Base-by-base conservation (phyloP, 345 rosid species). In the Salix viminalis region DNA sequence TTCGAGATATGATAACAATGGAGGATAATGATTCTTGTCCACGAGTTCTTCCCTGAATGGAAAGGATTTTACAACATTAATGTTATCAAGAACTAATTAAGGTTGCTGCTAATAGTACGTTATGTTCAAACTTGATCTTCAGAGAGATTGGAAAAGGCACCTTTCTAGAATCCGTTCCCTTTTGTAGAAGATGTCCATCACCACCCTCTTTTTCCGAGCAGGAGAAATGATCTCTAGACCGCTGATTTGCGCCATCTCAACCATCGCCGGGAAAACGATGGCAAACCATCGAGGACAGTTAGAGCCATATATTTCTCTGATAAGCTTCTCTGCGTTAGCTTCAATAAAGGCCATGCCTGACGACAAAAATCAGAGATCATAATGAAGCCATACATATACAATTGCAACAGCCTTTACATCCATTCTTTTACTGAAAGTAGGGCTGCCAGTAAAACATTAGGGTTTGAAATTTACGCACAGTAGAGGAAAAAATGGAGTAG, bases 221-320 rank as follows among this genome's bases (percentile, higher is more conserved):
- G 86, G 44, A 39, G 86, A 84, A 15, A 65, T 73, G 44, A 87
- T 74, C 11, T 89, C 67, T 16, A 90, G 71, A 39, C 86, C 91
- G 60, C 34, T 74, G 67, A 28, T 6, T 32, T n/a, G 78, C 30
- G 91, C 89, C 79, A 80, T 81, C 73, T 87, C 91, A n/a, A 90
- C 61, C 79, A 85, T 83, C 68, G 80, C 89, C 11, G 86, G 87
- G 75, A 91, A 90, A 36, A 77, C 75, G 24, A 90, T 82, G 39
- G 81, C 54, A 36, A 91, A 84, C 97, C 92, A 84, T 65, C 87
- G 90, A 67, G 96, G 94, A 74, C 72, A 78, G 1, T 44, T 44
- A 44, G 23, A 60, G 14, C 77, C 72, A 13, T 8, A 14, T 5
- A 26, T 41, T 60, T 74, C 85, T 41, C 16, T 70, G 44, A 88